Conservation (phyloP, 495 filamentous ascomycete species). For the Geoglossum glabrum region DNA sequence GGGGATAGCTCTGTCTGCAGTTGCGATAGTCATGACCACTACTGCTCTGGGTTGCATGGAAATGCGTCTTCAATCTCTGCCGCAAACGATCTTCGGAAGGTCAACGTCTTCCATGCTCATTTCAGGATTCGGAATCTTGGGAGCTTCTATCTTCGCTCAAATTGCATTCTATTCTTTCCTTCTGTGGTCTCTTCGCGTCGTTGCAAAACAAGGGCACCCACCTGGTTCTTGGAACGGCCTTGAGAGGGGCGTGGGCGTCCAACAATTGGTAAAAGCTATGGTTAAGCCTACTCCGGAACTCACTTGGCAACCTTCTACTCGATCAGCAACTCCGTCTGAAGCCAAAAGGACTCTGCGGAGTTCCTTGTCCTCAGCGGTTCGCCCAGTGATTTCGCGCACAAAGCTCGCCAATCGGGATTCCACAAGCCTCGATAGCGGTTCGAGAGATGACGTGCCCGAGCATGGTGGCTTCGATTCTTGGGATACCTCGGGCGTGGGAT, state of each 20-base stretch:
- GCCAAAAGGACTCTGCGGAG: not conserved
- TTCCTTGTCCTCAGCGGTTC: not conserved
- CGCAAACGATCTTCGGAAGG: not conserved
- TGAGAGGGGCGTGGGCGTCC: not conserved
- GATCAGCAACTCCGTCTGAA: not conserved
- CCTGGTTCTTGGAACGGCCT: not conserved
- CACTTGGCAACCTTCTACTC: not conserved
- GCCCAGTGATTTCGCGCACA: not conserved
- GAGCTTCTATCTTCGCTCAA: not conserved
- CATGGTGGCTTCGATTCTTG: slow-evolving; percentile 47
- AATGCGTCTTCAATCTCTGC: not conserved
- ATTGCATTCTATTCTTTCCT: not conserved
- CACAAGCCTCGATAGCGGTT: not conserved
- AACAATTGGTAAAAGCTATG: not conserved
- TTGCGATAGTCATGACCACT: not conserved
- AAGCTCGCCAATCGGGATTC: not conserved
- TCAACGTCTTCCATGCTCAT: not conserved
- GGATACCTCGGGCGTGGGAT: slow-evolving; percentile 43
- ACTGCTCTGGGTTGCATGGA: not conserved
- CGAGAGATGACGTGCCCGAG: slow-evolving; percentile 3
- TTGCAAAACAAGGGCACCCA: not conserved
- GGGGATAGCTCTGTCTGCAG: not conserved
- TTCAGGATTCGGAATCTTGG: not conserved
- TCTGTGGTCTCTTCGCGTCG: not conserved
- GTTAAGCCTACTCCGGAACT: not conserved